A percentile compares a stretch with the other conserved stretches of the same genome.
Evolutionary conservation across 2,329 filamentous ascomycete genomes (phyloP).

Genomic region (Fusarium dlaminii): DNA sequence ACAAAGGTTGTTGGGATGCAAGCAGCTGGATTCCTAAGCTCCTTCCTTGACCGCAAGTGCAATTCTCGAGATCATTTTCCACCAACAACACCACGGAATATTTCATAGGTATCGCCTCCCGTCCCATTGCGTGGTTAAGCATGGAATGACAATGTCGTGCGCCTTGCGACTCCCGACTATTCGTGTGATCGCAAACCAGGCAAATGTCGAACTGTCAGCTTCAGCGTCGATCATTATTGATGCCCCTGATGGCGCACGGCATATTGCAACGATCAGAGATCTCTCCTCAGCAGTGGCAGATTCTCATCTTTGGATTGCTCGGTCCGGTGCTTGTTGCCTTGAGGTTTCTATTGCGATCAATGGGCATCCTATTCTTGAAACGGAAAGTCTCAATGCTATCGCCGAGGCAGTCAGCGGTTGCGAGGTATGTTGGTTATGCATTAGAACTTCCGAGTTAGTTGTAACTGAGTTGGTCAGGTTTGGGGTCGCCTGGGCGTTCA

Average conservation of each 20-base stretch:
- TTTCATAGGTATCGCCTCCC: neutral
- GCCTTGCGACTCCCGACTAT: constrained; percentile 41
- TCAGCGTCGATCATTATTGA: constrained; percentile 42
- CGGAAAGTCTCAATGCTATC: constrained; percentile 14
- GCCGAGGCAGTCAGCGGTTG: constrained; percentile 35
- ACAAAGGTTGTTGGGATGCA: neutral
- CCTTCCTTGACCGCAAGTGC: neutral
- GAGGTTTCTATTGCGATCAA: constrained; percentile 40
- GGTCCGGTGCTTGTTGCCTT: constrained; percentile 44
- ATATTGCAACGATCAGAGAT: constrained; percentile 32
- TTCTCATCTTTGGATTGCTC: constrained; percentile 47
- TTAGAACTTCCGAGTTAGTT: neutral
- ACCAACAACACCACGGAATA: neutral
- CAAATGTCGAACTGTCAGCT: constrained; percentile 39
- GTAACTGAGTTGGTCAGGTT: constrained; percentile 33
- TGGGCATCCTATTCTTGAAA: constrained; percentile 23
- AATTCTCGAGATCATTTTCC: neutral
- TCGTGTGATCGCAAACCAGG: constrained; percentile 30
- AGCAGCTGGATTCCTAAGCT: neutral
- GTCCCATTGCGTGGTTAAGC: neutral
- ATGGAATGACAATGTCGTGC: constrained; percentile 3
- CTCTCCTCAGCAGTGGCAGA: constrained; percentile 36
- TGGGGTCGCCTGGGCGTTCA: constrained; percentile 47
- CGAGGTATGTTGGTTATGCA: constrained; percentile 36
- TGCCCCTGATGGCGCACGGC: constrained; percentile 24